Evolutionary conservation across 78 protist genomes (phyloP).

Genomic region (Planoprotostelium fungivorum): DNA sequence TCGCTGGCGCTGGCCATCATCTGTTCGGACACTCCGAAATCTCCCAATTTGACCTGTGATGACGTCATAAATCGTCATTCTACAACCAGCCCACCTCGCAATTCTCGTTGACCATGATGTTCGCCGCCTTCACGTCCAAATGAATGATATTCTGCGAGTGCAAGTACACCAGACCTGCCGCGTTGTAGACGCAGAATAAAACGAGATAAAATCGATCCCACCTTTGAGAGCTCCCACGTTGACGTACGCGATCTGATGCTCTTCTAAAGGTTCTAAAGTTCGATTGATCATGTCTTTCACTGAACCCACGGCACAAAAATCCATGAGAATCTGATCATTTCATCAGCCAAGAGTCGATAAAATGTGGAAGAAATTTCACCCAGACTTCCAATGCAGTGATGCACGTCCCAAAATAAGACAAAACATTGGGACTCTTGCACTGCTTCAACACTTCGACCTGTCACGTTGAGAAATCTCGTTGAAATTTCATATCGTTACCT

Average conservation of each 20-base stretch:
- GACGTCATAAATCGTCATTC: background rate
- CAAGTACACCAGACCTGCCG: conserved; percentile 62
- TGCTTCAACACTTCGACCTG: conserved; percentile 59
- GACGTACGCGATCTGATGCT: conserved; percentile 50
- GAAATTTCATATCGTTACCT: background rate
- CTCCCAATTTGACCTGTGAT: conserved; percentile 49
- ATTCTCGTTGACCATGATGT: conserved; percentile 48
- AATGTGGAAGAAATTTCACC: no score
- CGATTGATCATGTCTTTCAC: conserved; percentile 63
- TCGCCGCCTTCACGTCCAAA: conserved; percentile 81
- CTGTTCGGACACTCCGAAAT: conserved; percentile 65
- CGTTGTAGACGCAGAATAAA: no score
- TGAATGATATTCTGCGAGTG: conserved; percentile 70
- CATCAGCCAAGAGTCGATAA: no score
- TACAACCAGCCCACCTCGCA: conserved; percentile 18
- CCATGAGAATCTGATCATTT: conserved; percentile 67
- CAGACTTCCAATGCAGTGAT: conserved; percentile 13
- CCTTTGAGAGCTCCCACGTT: conserved; percentile 33
- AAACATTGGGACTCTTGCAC: conserved; percentile 43
- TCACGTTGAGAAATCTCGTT: background rate
- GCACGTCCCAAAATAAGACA: conserved; percentile 54
- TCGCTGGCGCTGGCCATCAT: conserved; percentile 21
- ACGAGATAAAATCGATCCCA: background rate
- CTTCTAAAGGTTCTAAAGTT: conserved; percentile 33
- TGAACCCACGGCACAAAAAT: conserved; percentile 77